phyloP scores from a whole-genome alignment of 73 alveolate species.

The Vitrella brassicaformis region DNA sequence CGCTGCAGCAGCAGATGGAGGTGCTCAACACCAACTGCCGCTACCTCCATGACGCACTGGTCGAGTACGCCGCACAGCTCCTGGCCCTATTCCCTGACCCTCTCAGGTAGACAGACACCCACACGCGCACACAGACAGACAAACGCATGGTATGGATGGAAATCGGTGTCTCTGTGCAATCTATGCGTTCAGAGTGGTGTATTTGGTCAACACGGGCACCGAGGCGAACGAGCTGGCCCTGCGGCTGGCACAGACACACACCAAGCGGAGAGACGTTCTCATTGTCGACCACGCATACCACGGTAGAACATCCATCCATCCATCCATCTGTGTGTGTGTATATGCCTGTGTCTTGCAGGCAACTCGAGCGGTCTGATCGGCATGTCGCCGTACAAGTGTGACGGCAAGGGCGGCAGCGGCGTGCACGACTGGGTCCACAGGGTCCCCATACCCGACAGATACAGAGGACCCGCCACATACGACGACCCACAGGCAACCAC shows the following conservation, averaged over 20 bases:
- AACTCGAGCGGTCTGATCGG: slow-evolving; percentile 1
- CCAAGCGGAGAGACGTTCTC: too few species aligned
- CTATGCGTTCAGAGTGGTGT: background rate
- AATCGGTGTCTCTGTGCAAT: too few species aligned
- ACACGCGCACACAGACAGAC: too few species aligned
- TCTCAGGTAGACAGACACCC: too few species aligned
- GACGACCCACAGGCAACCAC: too few species aligned
- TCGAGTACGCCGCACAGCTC: background rate
- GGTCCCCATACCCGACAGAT: slow-evolving; percentile 10
- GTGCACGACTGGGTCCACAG: background rate
- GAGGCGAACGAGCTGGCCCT: slow-evolving; percentile 39
- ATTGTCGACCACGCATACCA: too few species aligned
- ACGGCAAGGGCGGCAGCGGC: slow-evolving; percentile 17
- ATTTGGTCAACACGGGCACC: background rate
- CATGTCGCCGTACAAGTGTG: slow-evolving; percentile 2
- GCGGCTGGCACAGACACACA: slow-evolving; percentile 20
- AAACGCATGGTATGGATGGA: too few species aligned
- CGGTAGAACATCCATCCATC: too few species aligned
- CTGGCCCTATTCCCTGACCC: background rate
- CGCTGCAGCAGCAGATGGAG: background rate
- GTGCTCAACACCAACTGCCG: background rate
- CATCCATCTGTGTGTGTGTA: too few species aligned
- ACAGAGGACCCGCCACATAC: slow-evolving; percentile 7
- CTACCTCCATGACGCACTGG: background rate
- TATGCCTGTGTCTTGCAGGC: too few species aligned